Base-by-base conservation (phyloP, 164 flowering plant species). In the Umbellularia californica region DNA sequence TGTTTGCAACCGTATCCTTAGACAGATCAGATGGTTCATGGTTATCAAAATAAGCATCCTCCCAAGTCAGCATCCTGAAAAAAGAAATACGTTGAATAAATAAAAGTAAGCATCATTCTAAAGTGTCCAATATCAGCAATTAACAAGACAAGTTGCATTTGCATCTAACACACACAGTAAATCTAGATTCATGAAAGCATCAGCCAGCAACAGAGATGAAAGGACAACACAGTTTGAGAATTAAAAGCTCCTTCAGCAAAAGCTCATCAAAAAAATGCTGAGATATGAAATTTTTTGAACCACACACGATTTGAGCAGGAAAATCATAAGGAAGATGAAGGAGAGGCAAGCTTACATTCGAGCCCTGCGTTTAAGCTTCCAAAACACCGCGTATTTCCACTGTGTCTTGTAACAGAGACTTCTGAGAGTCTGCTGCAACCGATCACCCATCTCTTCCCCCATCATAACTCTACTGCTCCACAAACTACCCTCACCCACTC, bases 381-480 rank as follows among this genome's bases (percentile, higher is more conserved):
- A 94, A 80, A 94, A 89, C 19, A 92, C 89, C n/a, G 96, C 94
- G 81, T 94, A 94, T 23, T 81, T 83, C 98, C 98, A 94, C 14
- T 65, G 86, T 10, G 91, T 85, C 78, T 83, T 65, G 66, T 64
- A 25, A 82, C 98, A 94, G 72, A 92, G 79, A 72, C 84, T 83
- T 80, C 79, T 82, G 78, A 94, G 84, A 70, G 89, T 78, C 73
- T 84, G 88, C 78, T 86, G 84, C 77, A 92, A 23, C 30, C 84
- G 55, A 58, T 69, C 55, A 20, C 50, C 55, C 74, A 72, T 75
- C 76, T 72, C 79, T 65, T 81, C 75, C 73, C 94, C 98, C 90
- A 87, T 50, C 50, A 10, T 41, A 63, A 62, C 55, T 52, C 33
- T 33, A 35, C 17, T 10, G 24, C 30, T 41, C 52, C 35, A 22